Base-by-base conservation (phyloP, 1,284 basidiomycete species). In the Pseudozyma hubeiensis region DNA sequence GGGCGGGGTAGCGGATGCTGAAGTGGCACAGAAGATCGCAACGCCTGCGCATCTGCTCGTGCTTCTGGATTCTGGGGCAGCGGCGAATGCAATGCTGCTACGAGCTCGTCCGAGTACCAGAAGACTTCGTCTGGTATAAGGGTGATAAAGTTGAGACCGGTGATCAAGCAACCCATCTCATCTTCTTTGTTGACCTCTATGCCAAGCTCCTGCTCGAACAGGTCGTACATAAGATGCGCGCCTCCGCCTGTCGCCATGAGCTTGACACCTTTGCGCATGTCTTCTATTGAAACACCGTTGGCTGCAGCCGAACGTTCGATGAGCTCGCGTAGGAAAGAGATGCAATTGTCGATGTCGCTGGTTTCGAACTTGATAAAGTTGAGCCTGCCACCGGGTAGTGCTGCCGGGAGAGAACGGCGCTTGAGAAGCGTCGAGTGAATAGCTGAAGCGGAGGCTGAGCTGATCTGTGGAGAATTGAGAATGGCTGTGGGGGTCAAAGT, bases 351-450 rank as follows among this genome's bases (percentile, higher is more conserved):
- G 78, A 99, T 92, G 79, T 93, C 89, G 75, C 91, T 90, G 60
- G 97, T 99, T 86, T 99, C 93, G 86, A 97, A 99, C 43, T 96
- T 92, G 85, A 93, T 93, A 84, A 99, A 99, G 86, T 99, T 99
- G 83, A 99, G 90, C 43, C 94, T 92, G 6, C 97, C 97, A 24
- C 97, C 97, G 0, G 97, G 82, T 40, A 84, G 55, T 3, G 66
- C 59, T 13, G 78, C 51, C 5, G 82, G 82, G 9, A 84, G 64
- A 7, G 81, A 82, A 40, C 82, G 70, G 2, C 80, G 68, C 29
- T 68, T 71, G 58, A 81, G 64, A 7, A 81, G 60, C 5, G 72
- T 77, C 29, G 79, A 79, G 33, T 73, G 71, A 39, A 81, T 75
- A n/a, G 74, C 75, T 14, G 67, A 65, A 11, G 76, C 62, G 5